phyloP scores from a whole-genome alignment of 2,329 filamentous ascomycete genomes.

The Kalmusia sp. region DNA sequence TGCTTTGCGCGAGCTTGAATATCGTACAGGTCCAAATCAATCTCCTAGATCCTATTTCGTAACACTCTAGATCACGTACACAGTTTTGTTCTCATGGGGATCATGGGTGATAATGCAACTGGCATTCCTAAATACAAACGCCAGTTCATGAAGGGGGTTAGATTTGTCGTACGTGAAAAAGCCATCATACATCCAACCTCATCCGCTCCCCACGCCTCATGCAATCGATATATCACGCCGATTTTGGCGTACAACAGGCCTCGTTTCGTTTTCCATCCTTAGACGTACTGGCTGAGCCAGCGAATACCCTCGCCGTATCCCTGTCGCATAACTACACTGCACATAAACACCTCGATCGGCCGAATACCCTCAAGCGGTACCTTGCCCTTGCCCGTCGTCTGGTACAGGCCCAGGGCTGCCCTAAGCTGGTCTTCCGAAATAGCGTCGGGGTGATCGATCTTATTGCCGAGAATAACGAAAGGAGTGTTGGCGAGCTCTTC shows the following conservation, averaged over 20 bases:
- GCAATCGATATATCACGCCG: not conserved
- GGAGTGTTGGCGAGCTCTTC: conserved; percentile 96
- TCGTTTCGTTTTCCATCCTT: conserved; percentile 11
- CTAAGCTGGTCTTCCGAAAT: conserved; percentile 95
- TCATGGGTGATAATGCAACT: not conserved
- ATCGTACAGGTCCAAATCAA: not conserved
- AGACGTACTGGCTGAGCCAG: conserved; percentile 52
- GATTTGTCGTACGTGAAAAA: conserved; percentile 2
- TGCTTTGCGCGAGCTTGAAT: not conserved
- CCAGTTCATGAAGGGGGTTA: conserved; percentile 5
- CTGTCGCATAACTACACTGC: conserved; percentile 97
- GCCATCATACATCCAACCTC: conserved; percentile 8
- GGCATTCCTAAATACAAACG: conserved; percentile 3
- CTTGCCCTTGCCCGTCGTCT: conserved; percentile 56
- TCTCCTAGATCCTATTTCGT: not conserved
- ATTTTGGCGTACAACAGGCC: not conserved
- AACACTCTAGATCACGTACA: not conserved
- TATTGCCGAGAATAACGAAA: conserved; percentile 96
- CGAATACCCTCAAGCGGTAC: conserved; percentile 46
- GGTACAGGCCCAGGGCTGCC: conserved; percentile 90
- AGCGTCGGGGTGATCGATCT: conserved; percentile 97
- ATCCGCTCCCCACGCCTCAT: conserved; percentile 9
- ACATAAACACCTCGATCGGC: conserved; percentile 93
- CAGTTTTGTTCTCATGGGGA: not conserved
- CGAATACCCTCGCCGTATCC: conserved; percentile 57